Evolutionary conservation across 306 rosid genomes (phyloP).

Genomic region (Potentilla sterilis): DNA sequence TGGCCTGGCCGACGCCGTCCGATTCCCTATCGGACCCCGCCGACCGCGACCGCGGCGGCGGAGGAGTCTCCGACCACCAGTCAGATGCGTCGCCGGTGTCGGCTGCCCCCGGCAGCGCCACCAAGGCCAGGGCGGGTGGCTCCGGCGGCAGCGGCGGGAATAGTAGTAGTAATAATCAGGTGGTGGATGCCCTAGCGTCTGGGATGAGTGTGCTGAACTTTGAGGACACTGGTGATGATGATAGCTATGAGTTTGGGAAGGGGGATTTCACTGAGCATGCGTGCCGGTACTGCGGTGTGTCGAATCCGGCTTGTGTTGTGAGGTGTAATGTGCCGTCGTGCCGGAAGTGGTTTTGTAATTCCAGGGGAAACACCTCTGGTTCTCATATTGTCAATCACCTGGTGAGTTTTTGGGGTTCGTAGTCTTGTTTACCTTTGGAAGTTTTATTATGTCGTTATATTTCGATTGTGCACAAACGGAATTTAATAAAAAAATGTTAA

Average conservation of each 20-base stretch:
- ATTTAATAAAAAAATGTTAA: neutral
- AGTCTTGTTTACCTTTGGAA: neutral
- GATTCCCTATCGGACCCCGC: conserved; percentile 74
- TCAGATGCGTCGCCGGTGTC: conserved; percentile 94
- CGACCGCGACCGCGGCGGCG: conserved; percentile 58
- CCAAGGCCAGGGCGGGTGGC: conserved; percentile 54
- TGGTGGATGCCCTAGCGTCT: conserved; percentile 68
- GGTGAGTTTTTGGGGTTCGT: conserved; percentile 43
- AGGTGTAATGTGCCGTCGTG: conserved; percentile 98
- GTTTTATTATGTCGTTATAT: neutral
- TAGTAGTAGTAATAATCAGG: conserved; percentile 41
- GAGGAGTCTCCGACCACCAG: conserved; percentile 62
- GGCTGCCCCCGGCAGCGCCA: conserved; percentile 65
- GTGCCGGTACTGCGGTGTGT: conserved; percentile 94
- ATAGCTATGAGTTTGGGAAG: conserved; percentile 70
- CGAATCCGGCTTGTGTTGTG: conserved; percentile 95
- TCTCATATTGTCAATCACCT: conserved; percentile 97
- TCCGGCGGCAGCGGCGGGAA: conserved; percentile 51
- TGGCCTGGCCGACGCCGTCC: conserved; percentile 94
- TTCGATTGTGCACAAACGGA: neutral
- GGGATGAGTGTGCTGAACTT: conserved; percentile 96
- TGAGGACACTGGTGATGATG: conserved; percentile 93
- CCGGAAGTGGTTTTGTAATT: conserved; percentile 98
- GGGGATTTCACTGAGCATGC: conserved; percentile 97
- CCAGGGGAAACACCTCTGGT: conserved; percentile 96